Evolutionary conservation across 139 green algal genomes (phyloP).

Genomic region (Tetradesmus lagerheimii): DNA sequence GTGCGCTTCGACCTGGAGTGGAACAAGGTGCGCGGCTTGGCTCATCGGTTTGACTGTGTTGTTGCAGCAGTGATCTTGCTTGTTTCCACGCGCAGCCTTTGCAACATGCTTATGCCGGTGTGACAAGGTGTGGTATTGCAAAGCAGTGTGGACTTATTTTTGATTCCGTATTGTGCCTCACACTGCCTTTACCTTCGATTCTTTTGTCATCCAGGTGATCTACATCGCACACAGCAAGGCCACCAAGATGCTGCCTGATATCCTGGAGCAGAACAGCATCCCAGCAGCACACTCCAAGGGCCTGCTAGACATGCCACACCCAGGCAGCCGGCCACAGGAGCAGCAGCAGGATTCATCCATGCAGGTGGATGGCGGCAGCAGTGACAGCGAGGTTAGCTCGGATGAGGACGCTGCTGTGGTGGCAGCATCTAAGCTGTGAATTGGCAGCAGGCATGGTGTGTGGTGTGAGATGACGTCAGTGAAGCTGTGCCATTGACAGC

Average conservation of each 20-base stretch:
- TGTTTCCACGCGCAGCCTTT: no score
- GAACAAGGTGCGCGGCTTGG: conserved; percentile 63
- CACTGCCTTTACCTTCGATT: background rate
- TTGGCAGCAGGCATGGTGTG: background rate
- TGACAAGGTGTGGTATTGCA: no score
- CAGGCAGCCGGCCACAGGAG: background rate
- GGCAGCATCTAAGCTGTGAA: conserved; percentile 14
- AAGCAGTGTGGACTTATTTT: no score
- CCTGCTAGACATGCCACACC: conserved; percentile 48
- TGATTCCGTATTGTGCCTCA: no score
- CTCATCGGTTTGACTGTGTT: no score
- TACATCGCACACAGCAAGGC: conserved; percentile 67
- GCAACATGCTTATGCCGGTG: no score
- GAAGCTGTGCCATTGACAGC: background rate
- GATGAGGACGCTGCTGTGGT: background rate
- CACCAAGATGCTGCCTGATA: conserved; percentile 57
- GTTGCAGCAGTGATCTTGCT: no score
- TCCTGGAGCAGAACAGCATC: conserved; percentile 81
- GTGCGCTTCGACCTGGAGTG: conserved; percentile 89
- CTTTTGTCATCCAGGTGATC: conserved; percentile 24
- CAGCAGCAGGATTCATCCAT: background rate
- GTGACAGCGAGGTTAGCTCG: conserved; percentile 6
- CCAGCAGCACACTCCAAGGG: conserved; percentile 61
- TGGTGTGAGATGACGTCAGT: background rate
- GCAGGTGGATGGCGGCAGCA: background rate